Conservation (phyloP, 1,284 basidiomycete genomes). For the Fistulina hepatica region DNA sequence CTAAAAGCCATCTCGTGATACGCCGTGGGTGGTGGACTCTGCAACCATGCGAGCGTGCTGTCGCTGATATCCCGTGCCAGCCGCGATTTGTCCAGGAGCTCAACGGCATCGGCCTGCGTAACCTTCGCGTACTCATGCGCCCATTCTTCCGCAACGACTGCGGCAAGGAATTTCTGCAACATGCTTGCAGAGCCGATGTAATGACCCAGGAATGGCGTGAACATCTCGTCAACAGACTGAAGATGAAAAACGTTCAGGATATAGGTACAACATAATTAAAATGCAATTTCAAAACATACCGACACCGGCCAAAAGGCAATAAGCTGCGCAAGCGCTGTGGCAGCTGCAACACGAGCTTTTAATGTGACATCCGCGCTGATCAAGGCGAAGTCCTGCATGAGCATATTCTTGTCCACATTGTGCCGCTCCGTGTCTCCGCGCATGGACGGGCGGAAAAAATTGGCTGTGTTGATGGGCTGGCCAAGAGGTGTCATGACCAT, state of each 20-base stretch:
- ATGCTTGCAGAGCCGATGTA: conserved; percentile 85
- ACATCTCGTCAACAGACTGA: conserved; percentile 43
- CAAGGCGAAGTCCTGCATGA: conserved; percentile 83
- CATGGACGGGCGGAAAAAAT: conserved; percentile 60
- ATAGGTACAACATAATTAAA: conserved; percentile 9
- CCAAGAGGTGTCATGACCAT: conserved; percentile 91
- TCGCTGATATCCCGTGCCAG: conserved; percentile 58
- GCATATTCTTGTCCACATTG: conserved; percentile 95
- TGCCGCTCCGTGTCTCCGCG: conserved; percentile 51
- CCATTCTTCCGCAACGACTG: conserved; percentile 91
- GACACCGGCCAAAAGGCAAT: conserved; percentile 57
- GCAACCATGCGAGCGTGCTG: conserved; percentile 64
- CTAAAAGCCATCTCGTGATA: conserved; percentile 90
- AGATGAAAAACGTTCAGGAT: no score
- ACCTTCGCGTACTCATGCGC: conserved; percentile 44
- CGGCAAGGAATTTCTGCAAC: conserved; percentile 80
- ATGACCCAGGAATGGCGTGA: conserved; percentile 61
- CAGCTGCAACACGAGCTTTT: conserved; percentile 73
- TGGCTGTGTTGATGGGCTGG: conserved; percentile 59
- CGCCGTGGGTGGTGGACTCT: conserved; percentile 62
- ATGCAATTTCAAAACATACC: conserved; percentile 26
- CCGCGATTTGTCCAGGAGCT: conserved; percentile 43
- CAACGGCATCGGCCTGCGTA: conserved; percentile 19
- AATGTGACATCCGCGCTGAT: conserved; percentile 73
- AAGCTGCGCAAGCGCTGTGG: conserved; percentile 70